Evolutionary conservation across 164 flowering plant genomes (phyloP).

Genomic region (Malania oleifera): DNA sequence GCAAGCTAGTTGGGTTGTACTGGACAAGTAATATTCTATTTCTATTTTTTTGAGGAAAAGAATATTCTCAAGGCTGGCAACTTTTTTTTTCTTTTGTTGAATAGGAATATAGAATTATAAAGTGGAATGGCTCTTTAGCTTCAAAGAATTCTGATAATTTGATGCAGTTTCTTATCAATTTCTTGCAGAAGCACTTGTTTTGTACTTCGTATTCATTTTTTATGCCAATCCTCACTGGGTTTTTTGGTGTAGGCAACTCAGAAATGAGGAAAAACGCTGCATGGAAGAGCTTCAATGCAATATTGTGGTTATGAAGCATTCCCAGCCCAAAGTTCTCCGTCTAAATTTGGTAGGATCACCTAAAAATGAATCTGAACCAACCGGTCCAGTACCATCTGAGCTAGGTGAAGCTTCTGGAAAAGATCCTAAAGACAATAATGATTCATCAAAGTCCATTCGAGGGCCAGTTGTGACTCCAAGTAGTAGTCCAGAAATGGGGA

Average conservation of each 20-base stretch:
- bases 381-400: conserved; percentile 18
- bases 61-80: background rate
- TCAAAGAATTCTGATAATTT: too few species aligned
- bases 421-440: conserved; percentile 20
- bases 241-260: conserved; percentile 39
- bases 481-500: conserved; percentile 52
- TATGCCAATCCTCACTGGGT: background rate
- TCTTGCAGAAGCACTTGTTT: background rate
- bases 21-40: conserved; percentile 69
- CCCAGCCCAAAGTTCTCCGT: conserved; percentile 71
- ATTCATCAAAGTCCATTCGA: conserved; percentile 23
- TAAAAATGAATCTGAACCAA: conserved; percentile 30
- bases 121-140: too few species aligned
- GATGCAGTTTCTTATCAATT: background rate
- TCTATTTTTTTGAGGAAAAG: background rate
- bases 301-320: conserved; percentile 60
- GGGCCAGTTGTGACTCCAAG: conserved; percentile 48
- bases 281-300: conserved; percentile 80
- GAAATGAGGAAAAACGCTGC: conserved; percentile 56
- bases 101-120: too few species aligned
- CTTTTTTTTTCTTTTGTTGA: too few species aligned
- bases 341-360: conserved; percentile 63
- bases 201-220: background rate
- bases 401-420: conserved; percentile 28
- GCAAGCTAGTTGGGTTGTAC: conserved; percentile 86